Base-by-base conservation (phyloP, 345 rosid species). In the Salix suchowensis region DNA sequence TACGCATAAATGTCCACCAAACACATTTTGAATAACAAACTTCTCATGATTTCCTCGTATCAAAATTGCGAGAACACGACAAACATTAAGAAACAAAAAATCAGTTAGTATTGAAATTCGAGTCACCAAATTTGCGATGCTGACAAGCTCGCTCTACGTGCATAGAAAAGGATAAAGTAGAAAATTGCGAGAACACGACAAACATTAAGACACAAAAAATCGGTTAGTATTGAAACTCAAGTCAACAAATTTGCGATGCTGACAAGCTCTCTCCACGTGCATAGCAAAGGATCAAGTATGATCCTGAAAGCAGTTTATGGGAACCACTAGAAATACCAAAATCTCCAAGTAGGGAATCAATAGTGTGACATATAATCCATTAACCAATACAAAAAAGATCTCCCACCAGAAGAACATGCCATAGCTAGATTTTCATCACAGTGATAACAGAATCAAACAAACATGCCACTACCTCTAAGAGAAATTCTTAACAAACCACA, bases 71-170 rank as follows among this genome's bases (percentile, higher is more conserved):
- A 40, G 44, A 40, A 40, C 44, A 10, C 44, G 44, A 40, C 44
- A 40, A 40, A 1, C 44, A 40, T 40, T 8, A 40, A 40, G 44
- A 40, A 40, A 40, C 44, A 40, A 40, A 40, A 40, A 40, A 40
- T 40, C 11, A 9, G 44, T 40, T 40, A 40, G 1, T 40, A 40
- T 40, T 40, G 44, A 40, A 42, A 37, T 67, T 66, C 5, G 69
- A 70, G 67, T 72, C n/a, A 52, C 72, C 77, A 82, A 74, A 81
- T 34, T 30, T 40, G 48, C 36, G 40, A 64, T 64, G 12, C 2
- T 3, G 54, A 73, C 24, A 74, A 60, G 26, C 32, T 54, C 32
- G 19, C 44, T 58, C 64, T 44, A 58, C 34, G 30, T 70, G 62
- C 34, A 39, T 32, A 44, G 39, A 50, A 46, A 36, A 40, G 40